These are phyloP conservation scores for Calonectria pteridis DNA, from an alignment of 2,329 filamentous ascomycete species.

Conservation along the genomic window DNA sequence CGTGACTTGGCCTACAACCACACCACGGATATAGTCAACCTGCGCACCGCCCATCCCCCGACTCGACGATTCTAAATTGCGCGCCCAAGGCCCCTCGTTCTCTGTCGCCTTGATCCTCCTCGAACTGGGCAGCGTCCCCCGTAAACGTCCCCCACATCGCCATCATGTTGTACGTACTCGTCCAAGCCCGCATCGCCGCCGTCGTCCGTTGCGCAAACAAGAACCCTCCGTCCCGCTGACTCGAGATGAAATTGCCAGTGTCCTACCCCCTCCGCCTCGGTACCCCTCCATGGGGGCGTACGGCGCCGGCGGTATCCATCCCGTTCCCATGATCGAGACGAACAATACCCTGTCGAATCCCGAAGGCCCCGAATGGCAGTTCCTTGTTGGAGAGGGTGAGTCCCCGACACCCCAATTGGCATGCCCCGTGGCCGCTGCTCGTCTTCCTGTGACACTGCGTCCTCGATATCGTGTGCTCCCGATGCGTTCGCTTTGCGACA, in stretches of 20 bases:
- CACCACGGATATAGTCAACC: background rate
- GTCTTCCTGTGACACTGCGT: constrained; percentile 17
- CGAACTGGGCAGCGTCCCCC: constrained; percentile 10
- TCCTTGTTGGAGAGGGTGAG: constrained; percentile 91
- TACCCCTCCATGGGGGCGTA: constrained; percentile 82
- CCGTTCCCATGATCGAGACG: constrained; percentile 87
- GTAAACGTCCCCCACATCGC: constrained; percentile 4
- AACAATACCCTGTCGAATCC: constrained; percentile 90
- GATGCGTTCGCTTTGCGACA: background rate
- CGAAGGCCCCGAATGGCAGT: constrained; percentile 85
- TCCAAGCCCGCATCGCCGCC: constrained; percentile 9
- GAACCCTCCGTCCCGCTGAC: constrained; percentile 33
- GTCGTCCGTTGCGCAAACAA: constrained; percentile 25
- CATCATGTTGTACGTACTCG: constrained; percentile 45
- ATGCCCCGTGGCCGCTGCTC: background rate
- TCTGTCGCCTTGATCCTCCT: background rate
- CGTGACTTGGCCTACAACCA: constrained; percentile 7
- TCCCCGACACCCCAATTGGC: background rate
- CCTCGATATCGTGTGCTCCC: background rate
- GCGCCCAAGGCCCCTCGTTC: background rate
- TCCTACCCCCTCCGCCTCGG: constrained; percentile 87
- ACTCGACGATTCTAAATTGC: constrained; percentile 3
- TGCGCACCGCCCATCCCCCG: constrained; percentile 1
- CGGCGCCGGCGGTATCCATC: constrained; percentile 75
- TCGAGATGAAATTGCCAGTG: constrained; percentile 61